Evolutionary conservation across 2,329 filamentous ascomycete genomes (phyloP).

Genomic region (Aspergillus sp.): DNA sequence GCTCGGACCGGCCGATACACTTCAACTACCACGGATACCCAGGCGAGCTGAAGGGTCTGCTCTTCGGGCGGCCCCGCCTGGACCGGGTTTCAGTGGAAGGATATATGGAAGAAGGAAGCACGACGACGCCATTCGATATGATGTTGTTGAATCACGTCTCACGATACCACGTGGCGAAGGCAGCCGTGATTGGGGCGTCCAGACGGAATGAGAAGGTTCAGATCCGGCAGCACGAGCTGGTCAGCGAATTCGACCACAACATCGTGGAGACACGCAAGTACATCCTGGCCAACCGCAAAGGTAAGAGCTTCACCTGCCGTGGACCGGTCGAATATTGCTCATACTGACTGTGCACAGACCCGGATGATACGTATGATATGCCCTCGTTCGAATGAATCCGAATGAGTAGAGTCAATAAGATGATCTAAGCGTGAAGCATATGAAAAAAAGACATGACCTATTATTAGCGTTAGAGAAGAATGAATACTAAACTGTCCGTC

Average conservation of each 20-base stretch:
- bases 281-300: conserved; percentile 56
- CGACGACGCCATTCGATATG: conserved; percentile 71
- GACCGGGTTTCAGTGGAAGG: conserved; percentile 59
- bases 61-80: conserved; percentile 59
- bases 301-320: conserved; percentile 39
- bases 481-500: background rate
- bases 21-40: conserved; percentile 71
- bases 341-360: conserved; percentile 42
- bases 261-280: conserved; percentile 55
- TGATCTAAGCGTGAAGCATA: background rate
- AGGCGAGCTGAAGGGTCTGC: conserved; percentile 60
- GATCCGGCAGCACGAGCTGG: conserved; percentile 47
- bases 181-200: conserved; percentile 55
- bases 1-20: conserved; percentile 56
- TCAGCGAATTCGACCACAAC: conserved; percentile 52
- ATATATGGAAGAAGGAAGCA: conserved; percentile 67
- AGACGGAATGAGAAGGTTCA: conserved; percentile 53
- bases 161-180: conserved; percentile 60
- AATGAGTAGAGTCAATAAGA: background rate
- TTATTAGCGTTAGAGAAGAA: background rate
- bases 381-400: conserved; percentile 6
- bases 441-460: background rate
- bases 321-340: background rate
- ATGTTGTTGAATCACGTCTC: conserved; percentile 65
- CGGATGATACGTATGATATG: conserved; percentile 54